Evolutionary conservation across 306 rosid species (phyloP).

Genomic region (Quillaja saponaria): DNA sequence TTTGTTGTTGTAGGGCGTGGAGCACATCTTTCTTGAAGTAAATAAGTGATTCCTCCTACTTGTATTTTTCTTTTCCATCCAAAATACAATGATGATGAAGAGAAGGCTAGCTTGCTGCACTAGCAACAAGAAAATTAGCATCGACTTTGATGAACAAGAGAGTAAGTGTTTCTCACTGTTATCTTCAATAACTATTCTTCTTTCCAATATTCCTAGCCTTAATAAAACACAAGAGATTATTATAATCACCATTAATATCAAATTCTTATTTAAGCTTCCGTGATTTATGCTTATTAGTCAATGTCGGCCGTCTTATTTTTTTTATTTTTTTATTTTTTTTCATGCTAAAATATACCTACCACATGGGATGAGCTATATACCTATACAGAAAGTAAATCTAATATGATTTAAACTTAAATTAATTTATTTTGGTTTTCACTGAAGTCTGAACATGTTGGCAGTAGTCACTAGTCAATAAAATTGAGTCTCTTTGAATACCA

Average conservation of each 20-base stretch:
- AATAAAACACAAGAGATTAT: background rate
- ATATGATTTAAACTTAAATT: too few relatives aligned
- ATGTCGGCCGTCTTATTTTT: background rate
- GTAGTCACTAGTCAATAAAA: too few relatives aligned
- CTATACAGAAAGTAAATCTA: background rate
- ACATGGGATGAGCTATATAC: too few relatives aligned
- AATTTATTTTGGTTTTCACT: too few relatives aligned
- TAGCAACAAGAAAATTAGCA: slow-evolving; percentile 60
- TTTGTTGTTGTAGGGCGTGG: slow-evolving; percentile 35
- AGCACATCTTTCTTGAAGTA: slow-evolving; percentile 34
- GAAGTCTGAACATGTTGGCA: too few relatives aligned
- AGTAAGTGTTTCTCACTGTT: slow-evolving; percentile 44
- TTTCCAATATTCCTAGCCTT: background rate
- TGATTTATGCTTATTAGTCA: too few relatives aligned
- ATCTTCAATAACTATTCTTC: background rate
- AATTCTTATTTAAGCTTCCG: background rate
- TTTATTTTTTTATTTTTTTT: too few relatives aligned
- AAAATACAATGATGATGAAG: slow-evolving; percentile 53
- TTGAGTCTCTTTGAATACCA: background rate
- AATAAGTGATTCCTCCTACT: background rate
- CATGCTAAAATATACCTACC: too few relatives aligned
- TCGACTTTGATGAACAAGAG: slow-evolving; percentile 74
- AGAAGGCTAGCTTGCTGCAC: slow-evolving; percentile 75
- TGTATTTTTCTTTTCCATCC: too few relatives aligned
- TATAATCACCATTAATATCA: background rate